Evolutionary conservation across 2,329 filamentous ascomycete species (phyloP).

Genomic region (Beauveria medogensis): DNA sequence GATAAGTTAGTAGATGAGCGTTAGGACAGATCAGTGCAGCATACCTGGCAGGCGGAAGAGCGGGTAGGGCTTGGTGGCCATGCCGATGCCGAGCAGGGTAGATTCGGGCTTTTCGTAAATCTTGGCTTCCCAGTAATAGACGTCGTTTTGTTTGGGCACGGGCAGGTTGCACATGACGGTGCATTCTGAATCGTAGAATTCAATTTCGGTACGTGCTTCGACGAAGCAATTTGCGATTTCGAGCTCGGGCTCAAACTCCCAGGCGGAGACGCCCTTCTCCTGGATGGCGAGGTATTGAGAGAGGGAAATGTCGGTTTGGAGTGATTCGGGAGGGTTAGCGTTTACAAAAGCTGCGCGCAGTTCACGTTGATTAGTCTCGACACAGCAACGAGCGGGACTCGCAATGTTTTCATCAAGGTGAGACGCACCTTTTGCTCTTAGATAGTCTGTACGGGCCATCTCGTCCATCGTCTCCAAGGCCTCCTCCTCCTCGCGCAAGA

Average conservation of each 20-base stretch:
- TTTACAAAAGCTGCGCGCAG: slow-evolving; percentile 70
- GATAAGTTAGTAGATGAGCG: slow-evolving; percentile 16
- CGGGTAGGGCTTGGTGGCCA: slow-evolving; percentile 95
- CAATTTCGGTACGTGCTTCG: slow-evolving; percentile 90
- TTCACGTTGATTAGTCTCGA: not conserved
- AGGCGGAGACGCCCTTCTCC: slow-evolving; percentile 98
- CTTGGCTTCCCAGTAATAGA: slow-evolving; percentile 99
- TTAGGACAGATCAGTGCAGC: slow-evolving; percentile 19
- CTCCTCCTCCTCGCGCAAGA: slow-evolving; percentile 87
- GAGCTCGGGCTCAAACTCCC: slow-evolving; percentile 98
- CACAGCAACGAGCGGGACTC: not conserved
- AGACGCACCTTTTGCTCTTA: slow-evolving; percentile 80
- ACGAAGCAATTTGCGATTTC: slow-evolving; percentile 99
- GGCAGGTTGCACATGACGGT: slow-evolving; percentile 95
- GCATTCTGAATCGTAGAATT: slow-evolving; percentile 97
- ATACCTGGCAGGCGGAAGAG: slow-evolving; percentile 87
- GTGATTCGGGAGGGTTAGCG: slow-evolving; percentile 87
- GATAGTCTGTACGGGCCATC: slow-evolving; percentile 78
- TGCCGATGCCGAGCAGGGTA: slow-evolving; percentile 80
- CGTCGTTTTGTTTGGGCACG: slow-evolving; percentile 96
- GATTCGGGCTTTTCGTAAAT: slow-evolving; percentile 94
- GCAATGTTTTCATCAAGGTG: not conserved
- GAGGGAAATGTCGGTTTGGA: slow-evolving; percentile 92
- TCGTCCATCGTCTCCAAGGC: slow-evolving; percentile 95
- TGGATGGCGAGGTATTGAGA: slow-evolving; percentile 98